Evolutionary conservation across 1,284 basidiomycete species (phyloP).

Genomic region (Ustilago nuda): DNA sequence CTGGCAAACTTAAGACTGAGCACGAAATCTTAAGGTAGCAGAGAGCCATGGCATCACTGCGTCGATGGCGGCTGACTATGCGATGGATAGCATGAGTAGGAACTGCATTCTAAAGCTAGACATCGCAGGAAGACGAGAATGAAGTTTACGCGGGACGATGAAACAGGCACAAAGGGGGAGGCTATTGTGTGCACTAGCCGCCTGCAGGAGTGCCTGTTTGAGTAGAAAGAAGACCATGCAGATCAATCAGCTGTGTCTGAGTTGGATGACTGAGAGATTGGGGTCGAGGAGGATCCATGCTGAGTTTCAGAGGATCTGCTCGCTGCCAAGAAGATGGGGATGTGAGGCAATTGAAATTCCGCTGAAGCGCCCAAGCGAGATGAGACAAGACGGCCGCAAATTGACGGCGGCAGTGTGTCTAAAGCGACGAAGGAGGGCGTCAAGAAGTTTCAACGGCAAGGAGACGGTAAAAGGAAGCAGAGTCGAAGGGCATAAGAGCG

Average conservation of each 20-base stretch:
- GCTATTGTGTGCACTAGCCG: neutral
- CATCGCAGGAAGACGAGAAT: neutral
- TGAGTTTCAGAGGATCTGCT: slow-evolving; percentile 1
- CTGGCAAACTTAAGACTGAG: neutral
- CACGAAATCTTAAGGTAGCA: neutral
- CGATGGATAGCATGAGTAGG: neutral
- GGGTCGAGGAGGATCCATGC: slow-evolving; percentile 7
- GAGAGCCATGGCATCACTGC: neutral
- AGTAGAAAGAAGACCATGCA: slow-evolving; percentile 13
- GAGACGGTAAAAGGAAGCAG: neutral
- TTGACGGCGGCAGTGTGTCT: neutral
- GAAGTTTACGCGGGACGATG: neutral
- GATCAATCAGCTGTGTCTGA: slow-evolving; percentile 10
- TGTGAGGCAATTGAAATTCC: slow-evolving; percentile 9
- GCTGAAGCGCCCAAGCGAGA: slow-evolving; percentile 6
- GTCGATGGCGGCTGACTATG: neutral
- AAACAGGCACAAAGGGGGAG: slow-evolving; percentile 11
- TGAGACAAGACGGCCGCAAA: neutral
- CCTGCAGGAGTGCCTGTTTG: slow-evolving; percentile 22
- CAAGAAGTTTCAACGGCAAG: slow-evolving; percentile 18
- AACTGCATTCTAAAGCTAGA: neutral
- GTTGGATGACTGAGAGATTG: slow-evolving; percentile 5
- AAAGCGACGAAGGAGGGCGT: neutral
- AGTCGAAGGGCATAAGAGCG: neutral
- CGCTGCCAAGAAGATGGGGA: slow-evolving; percentile 5